phyloP scores from a whole-genome alignment of 768 basidiomycete species.

The Dioszegia hungarica region DNA sequence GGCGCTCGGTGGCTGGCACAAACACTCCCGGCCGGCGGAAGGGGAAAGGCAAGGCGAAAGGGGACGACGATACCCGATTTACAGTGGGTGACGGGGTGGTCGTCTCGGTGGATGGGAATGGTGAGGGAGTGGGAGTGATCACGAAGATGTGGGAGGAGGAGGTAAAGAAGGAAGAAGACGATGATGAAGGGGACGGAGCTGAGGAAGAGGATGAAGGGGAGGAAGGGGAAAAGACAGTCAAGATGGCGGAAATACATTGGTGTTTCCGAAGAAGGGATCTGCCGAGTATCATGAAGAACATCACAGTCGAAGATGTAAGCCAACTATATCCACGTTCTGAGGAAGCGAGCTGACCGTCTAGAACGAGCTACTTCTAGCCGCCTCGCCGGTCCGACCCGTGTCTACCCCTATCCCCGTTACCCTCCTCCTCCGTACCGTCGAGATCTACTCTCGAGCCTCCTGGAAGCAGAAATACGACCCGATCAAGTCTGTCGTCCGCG shows the following conservation, averaged over 20 bases:
- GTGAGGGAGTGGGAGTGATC: conserved; percentile 42
- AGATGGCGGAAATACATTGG: conserved; percentile 48
- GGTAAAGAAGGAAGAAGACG: conserved; percentile 13
- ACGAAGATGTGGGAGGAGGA: conserved; percentile 43
- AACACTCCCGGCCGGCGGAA: conserved; percentile 11
- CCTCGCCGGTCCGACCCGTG: conserved; percentile 33
- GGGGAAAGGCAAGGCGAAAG: conserved; percentile 21
- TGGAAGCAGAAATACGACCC: conserved; percentile 33
- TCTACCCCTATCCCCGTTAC: conserved; percentile 34
- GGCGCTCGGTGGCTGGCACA: conserved; percentile 13
- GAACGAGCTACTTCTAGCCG: conserved; percentile 46
- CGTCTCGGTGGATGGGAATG: conserved; percentile 35
- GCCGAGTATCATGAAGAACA: conserved; percentile 44
- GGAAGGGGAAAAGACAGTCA: conserved; percentile 22
- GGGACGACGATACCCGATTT: conserved; percentile 33
- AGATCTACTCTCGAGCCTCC: conserved; percentile 36
- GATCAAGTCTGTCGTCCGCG: conserved; percentile 29
- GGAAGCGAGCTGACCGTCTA: conserved; percentile 10
- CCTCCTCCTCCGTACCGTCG: conserved; percentile 24
- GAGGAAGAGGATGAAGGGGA: conserved; percentile 8
- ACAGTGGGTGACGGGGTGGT: conserved; percentile 43
- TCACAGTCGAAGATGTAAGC: conserved; percentile 43
- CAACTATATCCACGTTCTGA: background rate
- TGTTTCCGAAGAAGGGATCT: conserved; percentile 43
- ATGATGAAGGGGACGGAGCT: conserved; percentile 17